phyloP scores from a whole-genome alignment of 2,329 filamentous ascomycete genomes.

The Sordariomycetes sp. region DNA sequence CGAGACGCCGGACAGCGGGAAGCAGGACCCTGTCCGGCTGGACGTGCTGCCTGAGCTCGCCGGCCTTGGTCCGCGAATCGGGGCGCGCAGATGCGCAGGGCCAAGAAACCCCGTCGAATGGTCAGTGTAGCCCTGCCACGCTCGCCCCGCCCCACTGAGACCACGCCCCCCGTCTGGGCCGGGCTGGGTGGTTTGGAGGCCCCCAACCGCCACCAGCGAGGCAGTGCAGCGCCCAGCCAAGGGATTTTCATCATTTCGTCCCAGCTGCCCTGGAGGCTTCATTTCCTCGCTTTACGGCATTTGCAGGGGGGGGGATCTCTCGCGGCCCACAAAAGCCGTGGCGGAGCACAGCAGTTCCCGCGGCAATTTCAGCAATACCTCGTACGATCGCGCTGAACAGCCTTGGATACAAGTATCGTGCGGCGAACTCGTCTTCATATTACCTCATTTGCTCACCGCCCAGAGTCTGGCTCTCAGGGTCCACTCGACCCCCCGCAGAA shows the following conservation, averaged over 20 bases:
- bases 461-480: too few species aligned
- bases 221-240: background rate
- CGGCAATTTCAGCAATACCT: background rate
- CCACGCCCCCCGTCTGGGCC: background rate
- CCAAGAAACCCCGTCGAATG: too few species aligned
- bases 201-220: background rate
- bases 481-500: too few species aligned
- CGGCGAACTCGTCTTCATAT: too few species aligned
- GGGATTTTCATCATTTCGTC: background rate
- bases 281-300: background rate
- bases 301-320: background rate
- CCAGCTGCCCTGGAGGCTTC: background rate
- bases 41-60: background rate
- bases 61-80: background rate
- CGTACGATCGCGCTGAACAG: too few species aligned
- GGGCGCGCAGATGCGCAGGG: background rate
- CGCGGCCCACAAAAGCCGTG: background rate
- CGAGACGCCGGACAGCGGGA: too few species aligned
- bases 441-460: too few species aligned
- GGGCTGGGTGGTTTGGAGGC: background rate
- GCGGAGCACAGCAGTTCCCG: background rate
- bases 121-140: background rate
- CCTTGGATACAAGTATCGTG: too few species aligned
- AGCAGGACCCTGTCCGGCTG: background rate
- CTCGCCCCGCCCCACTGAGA: background rate